Evolutionary conservation across 1,139 yeast genomes (phyloP).

Genomic region (Pichia norvegensis): DNA sequence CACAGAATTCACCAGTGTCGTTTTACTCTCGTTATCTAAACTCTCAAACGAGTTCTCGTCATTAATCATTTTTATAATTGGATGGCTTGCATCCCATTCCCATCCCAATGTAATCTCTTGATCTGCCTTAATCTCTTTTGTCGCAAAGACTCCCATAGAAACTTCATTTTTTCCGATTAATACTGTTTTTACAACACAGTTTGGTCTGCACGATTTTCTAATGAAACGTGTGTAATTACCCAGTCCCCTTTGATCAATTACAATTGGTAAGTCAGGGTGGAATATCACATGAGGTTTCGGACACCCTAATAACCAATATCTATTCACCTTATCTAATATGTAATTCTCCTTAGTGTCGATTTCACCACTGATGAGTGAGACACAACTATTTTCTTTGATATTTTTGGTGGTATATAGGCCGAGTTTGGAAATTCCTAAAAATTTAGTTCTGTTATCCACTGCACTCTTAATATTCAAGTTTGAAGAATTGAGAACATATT

Average conservation of each 20-base stretch:
- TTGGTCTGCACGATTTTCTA: conserved; percentile 71
- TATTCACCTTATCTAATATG: conserved; percentile 58
- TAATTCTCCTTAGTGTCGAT: conserved; percentile 58
- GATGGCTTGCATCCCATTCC: conserved; percentile 84
- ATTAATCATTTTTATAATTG: conserved; percentile 49
- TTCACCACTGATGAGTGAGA: conserved; percentile 70
- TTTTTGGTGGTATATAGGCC: conserved; percentile 49
- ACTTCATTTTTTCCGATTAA: conserved; percentile 38
- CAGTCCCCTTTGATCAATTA: conserved; percentile 67
- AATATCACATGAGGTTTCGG: conserved; percentile 72
- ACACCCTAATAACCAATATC: conserved; percentile 74
- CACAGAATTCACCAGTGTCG: conserved; percentile 48
- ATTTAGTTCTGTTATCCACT: conserved; percentile 53
- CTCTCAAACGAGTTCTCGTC: conserved; percentile 38
- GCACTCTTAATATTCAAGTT: conserved; percentile 34
- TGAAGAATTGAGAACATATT: conserved; percentile 7
- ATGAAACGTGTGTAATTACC: conserved; percentile 75
- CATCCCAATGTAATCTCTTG: conserved; percentile 71
- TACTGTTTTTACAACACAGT: conserved; percentile 55
- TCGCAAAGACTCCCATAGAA: conserved; percentile 52
- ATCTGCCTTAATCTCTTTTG: conserved; percentile 47
- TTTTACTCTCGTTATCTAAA: conserved; percentile 43
- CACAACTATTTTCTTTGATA: conserved; percentile 43
- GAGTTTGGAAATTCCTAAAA: conserved; percentile 63
- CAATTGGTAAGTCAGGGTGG: conserved; percentile 47